Base-by-base conservation (phyloP, 2,329 filamentous ascomycete species). In the Madurella fahalii region DNA sequence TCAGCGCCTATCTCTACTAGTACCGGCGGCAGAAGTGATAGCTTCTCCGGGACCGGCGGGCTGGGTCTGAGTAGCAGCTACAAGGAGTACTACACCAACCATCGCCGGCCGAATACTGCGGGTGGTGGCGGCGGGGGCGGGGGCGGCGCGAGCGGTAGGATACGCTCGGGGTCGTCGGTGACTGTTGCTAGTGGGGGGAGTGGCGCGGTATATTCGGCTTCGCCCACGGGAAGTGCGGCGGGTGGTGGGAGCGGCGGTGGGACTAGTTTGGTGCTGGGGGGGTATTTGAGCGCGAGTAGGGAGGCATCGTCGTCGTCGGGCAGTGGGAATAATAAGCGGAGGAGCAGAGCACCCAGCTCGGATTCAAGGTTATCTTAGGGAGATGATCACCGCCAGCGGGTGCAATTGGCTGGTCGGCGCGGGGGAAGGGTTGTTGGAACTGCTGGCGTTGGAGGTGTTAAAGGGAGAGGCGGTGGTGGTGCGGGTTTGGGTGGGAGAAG, bases 281-380 rank as follows among this genome's bases (percentile, higher is more conserved):
- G 7, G 11, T 42, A 17, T n/a, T n/a, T 42, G 46, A 32, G 2
- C 17, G 46, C 25, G 20, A 45, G 20, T 13, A 45, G 43, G 43
- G 25, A 32, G 43, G 25, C 18, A 11, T 30, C 42, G 17, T n/a
- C n/a, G 25, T 25, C 25, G 25, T 25, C 25, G 25, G 50, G 52
- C 16, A 18, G 37, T 25, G 52, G 42, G 3, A 25, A 7, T 25
- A 25, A 25, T 7, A 63, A 64, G 57, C 44, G 63, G 25, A 54
- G 63, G 51, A 60, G 52, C 30, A 45, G 63, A 15, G 58, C 56
- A 52, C 61, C 63, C 5, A 65, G 61, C 48, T 58, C 60, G 44
- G 61, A 64, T 44, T 42, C 56, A 20, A 56, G 58, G 56, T 62
- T 60, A 61, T 58, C 62, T 54, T 65, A 64, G 62, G 55, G 41